Conservation (phyloP, 768 basidiomycete species). For the Chalciporus pseudorubinellus region DNA sequence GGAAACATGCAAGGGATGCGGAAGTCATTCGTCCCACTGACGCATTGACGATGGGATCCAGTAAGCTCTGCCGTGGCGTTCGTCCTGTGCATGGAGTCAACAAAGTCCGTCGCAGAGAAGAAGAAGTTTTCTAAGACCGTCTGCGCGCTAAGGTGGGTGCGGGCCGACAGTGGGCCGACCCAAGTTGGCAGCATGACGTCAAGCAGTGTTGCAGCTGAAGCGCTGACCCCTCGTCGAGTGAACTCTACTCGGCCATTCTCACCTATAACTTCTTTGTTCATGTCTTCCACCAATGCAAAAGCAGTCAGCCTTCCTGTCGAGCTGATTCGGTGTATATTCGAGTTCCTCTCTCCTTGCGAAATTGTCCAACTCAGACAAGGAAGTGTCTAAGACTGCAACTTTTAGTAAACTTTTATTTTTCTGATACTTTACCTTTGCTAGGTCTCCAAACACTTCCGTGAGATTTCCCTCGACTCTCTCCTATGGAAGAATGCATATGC, state of each 20-base stretch:
- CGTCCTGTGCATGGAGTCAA: conserved; percentile 93
- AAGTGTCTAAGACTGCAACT: not conserved
- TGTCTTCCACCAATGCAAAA: too few species aligned
- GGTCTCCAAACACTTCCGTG: not conserved
- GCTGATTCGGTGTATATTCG: not conserved
- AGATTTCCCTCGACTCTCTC: not conserved
- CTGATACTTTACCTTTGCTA: not conserved
- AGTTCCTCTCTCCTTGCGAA: not conserved
- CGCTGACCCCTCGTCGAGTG: too few species aligned
- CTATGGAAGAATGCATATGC: not conserved
- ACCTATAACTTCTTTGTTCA: too few species aligned
- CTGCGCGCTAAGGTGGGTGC: too few species aligned
- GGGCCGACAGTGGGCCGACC: too few species aligned
- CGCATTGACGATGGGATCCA: conserved; percentile 89
- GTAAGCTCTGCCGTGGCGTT: conserved; percentile 60
- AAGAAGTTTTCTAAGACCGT: too few species aligned
- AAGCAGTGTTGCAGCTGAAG: too few species aligned
- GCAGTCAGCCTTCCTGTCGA: not conserved
- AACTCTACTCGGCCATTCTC: too few species aligned
- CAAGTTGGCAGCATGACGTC: too few species aligned
- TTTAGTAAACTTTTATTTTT: not conserved
- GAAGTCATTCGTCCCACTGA: conserved; percentile 65
- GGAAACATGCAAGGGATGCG: not conserved
- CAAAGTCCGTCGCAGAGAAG: too few species aligned
- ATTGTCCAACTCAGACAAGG: not conserved